Base-by-base conservation (phyloP, 108 stramenopile species). In the Cyclotella atomus region DNA sequence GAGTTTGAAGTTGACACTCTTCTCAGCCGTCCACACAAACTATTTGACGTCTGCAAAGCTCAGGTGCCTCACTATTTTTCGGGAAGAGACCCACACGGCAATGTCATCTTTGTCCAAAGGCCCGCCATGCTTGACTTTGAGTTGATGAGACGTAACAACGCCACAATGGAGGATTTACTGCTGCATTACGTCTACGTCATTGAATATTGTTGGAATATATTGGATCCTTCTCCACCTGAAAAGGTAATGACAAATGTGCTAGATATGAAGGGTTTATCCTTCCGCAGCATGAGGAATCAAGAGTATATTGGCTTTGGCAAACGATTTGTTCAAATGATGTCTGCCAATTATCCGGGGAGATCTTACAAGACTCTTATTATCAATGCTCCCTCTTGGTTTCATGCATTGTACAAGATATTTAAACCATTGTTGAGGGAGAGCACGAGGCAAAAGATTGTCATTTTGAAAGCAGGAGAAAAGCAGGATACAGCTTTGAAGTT, bases 341-440 rank as follows among this genome's bases (percentile, higher is more conserved):
- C 84, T 17, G 34, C 64, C 24, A 86, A 94, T 73, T 94, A 88
- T 69, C 92, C 92, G 16, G 85, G 88, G 55, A 71, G 92, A 61
- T 78, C 84, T 24, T 78, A 87, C 76, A 82, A 82, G 50, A 94
- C 92, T 8, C 65, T 91, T 3, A 62, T 94, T 2, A 74, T 94
- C 32, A 94, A 94, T 76, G 83, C 92, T 8, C 92, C 92, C 19
- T 70, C 59, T 27, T 94, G 92, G 92, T 89, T 94, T 64, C 73
- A 79, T 55, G 73, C 73, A 1, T 30, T 91, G 47, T 94, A 87
- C 65, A 83, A 83, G 62, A 34, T 90, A 5, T 76, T 91, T 38
- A 78, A 85, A 56, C 92, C 92, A 3, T 20, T 94, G 44, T 59
- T 94, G 54, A 70, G 92, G 41, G 90, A 89, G 59, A 84, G 79